Conservation (phyloP, 805 yeast genomes). For the Candida sakaeoensis region DNA sequence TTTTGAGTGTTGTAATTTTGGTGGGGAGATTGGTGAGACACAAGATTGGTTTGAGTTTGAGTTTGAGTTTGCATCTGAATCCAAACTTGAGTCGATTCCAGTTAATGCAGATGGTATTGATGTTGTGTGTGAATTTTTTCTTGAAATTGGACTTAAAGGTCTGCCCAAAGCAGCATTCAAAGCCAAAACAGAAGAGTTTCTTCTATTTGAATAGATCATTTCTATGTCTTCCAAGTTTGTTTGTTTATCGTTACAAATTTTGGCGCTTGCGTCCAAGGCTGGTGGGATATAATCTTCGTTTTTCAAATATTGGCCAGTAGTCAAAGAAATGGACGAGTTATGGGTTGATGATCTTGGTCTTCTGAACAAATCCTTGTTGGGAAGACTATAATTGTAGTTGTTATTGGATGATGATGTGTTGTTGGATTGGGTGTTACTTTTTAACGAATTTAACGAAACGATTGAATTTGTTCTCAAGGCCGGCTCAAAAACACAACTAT, state of each 20-base stretch:
- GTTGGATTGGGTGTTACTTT: background rate
- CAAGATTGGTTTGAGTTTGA: background rate
- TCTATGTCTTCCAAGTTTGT: slow-evolving; percentile 68
- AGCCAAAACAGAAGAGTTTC: slow-evolving; percentile 52
- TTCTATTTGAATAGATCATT: slow-evolving; percentile 56
- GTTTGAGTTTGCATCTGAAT: background rate
- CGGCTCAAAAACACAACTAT: slow-evolving; percentile 15
- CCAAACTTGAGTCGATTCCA: background rate
- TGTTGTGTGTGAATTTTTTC: slow-evolving; percentile 29
- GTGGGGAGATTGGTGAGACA: slow-evolving; percentile 21
- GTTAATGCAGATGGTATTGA: background rate
- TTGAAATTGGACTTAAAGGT: slow-evolving; percentile 32
- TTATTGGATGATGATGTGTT: background rate
- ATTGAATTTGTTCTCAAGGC: slow-evolving; percentile 10
- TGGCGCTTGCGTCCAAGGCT: slow-evolving; percentile 70
- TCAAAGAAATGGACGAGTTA: slow-evolving; percentile 22
- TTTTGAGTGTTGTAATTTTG: slow-evolving; percentile 32
- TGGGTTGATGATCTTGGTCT: slow-evolving; percentile 20
- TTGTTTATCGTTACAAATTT: slow-evolving; percentile 52
- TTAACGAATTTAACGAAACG: slow-evolving; percentile 5
- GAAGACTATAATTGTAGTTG: background rate
- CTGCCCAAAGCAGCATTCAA: slow-evolving; percentile 48
- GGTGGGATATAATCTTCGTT: slow-evolving; percentile 75
- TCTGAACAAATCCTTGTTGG: slow-evolving; percentile 7
- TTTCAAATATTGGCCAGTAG: slow-evolving; percentile 25